phyloP scores from a whole-genome alignment of 352 stramenopile genomes.

The Pythium myriotylum region DNA sequence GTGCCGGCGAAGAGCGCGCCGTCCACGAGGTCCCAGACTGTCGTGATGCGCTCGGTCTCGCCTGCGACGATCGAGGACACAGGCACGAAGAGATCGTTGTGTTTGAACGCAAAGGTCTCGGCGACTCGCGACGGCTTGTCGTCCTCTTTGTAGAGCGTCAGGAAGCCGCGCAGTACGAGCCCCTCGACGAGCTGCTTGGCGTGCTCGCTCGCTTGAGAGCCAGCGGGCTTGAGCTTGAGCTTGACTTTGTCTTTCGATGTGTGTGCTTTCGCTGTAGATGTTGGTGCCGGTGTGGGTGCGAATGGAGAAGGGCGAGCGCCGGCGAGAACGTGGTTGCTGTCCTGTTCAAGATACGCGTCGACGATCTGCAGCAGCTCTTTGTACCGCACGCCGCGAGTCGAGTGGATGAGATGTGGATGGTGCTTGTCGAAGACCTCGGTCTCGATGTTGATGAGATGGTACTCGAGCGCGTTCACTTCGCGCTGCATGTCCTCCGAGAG shows the following conservation, averaged over 20 bases:
- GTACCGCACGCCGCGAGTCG: slow-evolving; percentile 41
- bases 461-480: slow-evolving; percentile 25
- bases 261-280: not conserved
- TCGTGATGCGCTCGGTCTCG: slow-evolving; percentile 29
- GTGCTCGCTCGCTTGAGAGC: not conserved
- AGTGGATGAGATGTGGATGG: slow-evolving; percentile 39
- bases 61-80: slow-evolving; percentile 38
- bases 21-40: slow-evolving; percentile 25
- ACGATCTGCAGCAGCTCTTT: slow-evolving; percentile 24
- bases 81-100: slow-evolving; percentile 52
- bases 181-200: slow-evolving; percentile 28
- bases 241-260: not conserved
- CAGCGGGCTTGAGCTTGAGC: not conserved
- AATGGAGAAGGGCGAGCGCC: too few species aligned
- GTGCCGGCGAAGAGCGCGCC: slow-evolving; percentile 24
- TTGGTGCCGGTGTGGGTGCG: too few species aligned
- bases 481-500: slow-evolving; percentile 9
- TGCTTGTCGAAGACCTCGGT: slow-evolving; percentile 22
- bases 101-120: slow-evolving; percentile 39
- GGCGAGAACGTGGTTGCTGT: not conserved
- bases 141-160: slow-evolving; percentile 32
- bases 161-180: slow-evolving; percentile 29
- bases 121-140: slow-evolving; percentile 24
- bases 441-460: slow-evolving; percentile 45
- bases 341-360: not conserved